Conservation (phyloP, 495 filamentous ascomycete species). For the Bacidia gigantensis region DNA sequence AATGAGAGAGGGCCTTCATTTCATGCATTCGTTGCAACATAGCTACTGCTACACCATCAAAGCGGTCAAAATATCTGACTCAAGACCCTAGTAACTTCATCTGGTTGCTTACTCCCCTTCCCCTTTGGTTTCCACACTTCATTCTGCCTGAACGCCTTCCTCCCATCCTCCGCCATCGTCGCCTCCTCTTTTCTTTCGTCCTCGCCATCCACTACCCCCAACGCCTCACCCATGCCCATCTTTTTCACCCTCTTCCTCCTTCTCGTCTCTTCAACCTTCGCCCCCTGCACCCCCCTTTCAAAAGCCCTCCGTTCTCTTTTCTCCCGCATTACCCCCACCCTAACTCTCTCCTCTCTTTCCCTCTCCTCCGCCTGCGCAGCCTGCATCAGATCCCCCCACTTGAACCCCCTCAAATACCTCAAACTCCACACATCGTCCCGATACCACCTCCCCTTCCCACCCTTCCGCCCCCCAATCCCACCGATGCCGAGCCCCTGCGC, state of each 20-base stretch:
- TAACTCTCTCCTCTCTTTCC: conserved; percentile 22
- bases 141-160: conserved; percentile 55
- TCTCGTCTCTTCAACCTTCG: conserved; percentile 65
- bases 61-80: conserved; percentile 58
- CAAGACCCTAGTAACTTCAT: conserved; percentile 62
- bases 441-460: conserved; percentile 79
- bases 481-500: conserved; percentile 37
- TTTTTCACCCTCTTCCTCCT: conserved; percentile 62
- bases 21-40: too few species aligned
- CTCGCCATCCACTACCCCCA: conserved; percentile 62
- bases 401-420: conserved; percentile 73
- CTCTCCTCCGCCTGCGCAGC: conserved; percentile 38
- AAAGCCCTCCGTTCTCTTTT: conserved; percentile 57
- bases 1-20: conserved; percentile 1
- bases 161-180: conserved; percentile 35
- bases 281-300: conserved; percentile 51
- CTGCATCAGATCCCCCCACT: conserved; percentile 54
- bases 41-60: neutral
- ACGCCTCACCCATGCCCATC: conserved; percentile 72
- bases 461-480: conserved; percentile 20
- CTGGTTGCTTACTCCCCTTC: conserved; percentile 36
- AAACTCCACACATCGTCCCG: conserved; percentile 87
- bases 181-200: conserved; percentile 66
- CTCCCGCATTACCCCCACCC: conserved; percentile 54
- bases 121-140: conserved; percentile 35